phyloP scores from a whole-genome alignment of 2,329 filamentous ascomycete species.

The Diaporthe vaccinii region DNA sequence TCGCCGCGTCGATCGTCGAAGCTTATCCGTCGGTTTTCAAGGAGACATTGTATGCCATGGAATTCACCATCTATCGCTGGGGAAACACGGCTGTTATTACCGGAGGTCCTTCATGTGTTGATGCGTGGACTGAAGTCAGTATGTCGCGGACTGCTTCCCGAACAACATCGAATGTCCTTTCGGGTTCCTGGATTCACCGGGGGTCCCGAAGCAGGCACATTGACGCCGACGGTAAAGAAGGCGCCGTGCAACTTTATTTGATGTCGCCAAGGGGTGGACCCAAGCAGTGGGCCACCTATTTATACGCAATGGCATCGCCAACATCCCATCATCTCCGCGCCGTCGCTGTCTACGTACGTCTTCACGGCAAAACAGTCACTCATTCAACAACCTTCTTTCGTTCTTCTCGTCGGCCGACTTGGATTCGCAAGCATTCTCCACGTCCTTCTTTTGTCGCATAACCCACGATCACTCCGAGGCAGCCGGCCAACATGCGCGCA shows the following conservation, averaged over 20 bases:
- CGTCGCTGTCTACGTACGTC: background rate
- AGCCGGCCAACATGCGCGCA: background rate
- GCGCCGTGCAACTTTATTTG: slow-evolving; percentile 8
- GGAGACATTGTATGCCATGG: background rate
- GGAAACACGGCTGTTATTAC: background rate
- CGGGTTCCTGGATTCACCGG: background rate
- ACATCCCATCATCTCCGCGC: background rate
- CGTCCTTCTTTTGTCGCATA: background rate
- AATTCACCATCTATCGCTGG: background rate
- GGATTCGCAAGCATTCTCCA: too few relatives aligned
- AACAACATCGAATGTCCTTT: background rate
- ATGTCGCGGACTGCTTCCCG: background rate
- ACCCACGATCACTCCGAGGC: background rate
- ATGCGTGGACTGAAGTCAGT: background rate
- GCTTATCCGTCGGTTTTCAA: background rate
- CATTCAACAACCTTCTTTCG: background rate
- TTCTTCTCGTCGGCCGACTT: background rate
- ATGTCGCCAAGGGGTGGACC: slow-evolving; percentile 15
- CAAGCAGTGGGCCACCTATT: slow-evolving; percentile 17
- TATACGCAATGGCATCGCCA: background rate
- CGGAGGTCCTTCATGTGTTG: background rate
- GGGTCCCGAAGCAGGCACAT: background rate
- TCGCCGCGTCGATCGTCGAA: slow-evolving; percentile 6
- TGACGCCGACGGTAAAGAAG: background rate
- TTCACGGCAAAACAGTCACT: background rate